A percentile compares a stretch with the other conserved stretches of the same genome.
phyloP scores from a whole-genome alignment of 768 basidiomycete genomes.

The Leccinum olivaceopallidum region DNA sequence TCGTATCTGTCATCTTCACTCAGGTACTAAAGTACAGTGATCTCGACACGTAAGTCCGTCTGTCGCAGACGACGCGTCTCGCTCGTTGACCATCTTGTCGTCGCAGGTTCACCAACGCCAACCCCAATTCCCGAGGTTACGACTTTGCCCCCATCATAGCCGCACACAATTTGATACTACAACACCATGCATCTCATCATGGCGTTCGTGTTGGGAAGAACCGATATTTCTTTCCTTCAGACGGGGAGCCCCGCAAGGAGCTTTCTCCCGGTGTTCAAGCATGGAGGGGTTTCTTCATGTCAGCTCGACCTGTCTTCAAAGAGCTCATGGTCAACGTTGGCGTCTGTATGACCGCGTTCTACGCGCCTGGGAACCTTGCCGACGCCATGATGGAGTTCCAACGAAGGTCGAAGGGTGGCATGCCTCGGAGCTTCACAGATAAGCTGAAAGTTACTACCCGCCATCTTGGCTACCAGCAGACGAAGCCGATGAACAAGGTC shows the following conservation, averaged over 20 bases:
- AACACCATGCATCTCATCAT: constrained; percentile 41
- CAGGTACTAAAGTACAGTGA: constrained; percentile 32
- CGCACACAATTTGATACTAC: constrained; percentile 50
- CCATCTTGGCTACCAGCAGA: constrained; percentile 54
- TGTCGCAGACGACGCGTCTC: not conserved
- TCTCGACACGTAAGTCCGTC: constrained; percentile 30
- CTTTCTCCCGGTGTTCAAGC: constrained; percentile 45
- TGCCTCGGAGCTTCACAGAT: constrained; percentile 49
- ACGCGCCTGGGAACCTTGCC: constrained; percentile 61
- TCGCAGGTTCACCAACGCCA: constrained; percentile 42
- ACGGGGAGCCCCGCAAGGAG: constrained; percentile 9
- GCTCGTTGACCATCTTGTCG: not conserved
- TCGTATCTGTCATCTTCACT: constrained; percentile 35
- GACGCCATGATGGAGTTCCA: constrained; percentile 54
- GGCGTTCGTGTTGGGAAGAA: constrained; percentile 52
- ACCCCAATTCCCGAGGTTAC: constrained; percentile 36
- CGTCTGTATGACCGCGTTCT: constrained; percentile 54
- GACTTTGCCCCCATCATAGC: constrained; percentile 44
- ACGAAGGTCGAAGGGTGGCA: constrained; percentile 38
- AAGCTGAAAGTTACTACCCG: constrained; percentile 57
- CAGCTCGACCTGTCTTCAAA: constrained; percentile 48
- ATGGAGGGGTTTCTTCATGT: constrained; percentile 51
- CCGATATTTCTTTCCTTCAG: constrained; percentile 49
- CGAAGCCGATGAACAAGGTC: constrained; percentile 48
- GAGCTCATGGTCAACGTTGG: constrained; percentile 56